phyloP scores from a whole-genome alignment of 2,329 filamentous ascomycete species.

The Fusarium concolor region DNA sequence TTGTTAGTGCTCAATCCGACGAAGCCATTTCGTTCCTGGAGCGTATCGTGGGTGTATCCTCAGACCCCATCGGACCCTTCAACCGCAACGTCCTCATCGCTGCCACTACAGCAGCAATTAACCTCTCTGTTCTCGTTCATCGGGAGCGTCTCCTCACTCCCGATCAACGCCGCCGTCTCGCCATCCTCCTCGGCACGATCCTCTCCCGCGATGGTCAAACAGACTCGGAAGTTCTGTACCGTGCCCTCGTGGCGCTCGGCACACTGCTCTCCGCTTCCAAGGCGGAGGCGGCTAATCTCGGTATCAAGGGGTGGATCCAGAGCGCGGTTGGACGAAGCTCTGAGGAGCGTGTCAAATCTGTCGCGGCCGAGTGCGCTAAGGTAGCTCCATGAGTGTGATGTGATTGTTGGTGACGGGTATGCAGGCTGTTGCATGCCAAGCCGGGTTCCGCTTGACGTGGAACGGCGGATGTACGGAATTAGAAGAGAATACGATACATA shows the following conservation, averaged over 20 bases:
- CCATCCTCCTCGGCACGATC: conserved; percentile 72
- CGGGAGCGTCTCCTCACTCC: conserved; percentile 56
- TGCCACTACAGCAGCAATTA: conserved; percentile 83
- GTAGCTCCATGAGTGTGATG: conserved; percentile 25
- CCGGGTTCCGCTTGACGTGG: conserved; percentile 7
- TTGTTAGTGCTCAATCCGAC: conserved; percentile 69
- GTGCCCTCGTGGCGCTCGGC: conserved; percentile 83
- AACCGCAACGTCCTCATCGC: conserved; percentile 89
- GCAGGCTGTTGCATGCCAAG: conserved; percentile 26
- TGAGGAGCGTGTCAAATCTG: conserved; percentile 58
- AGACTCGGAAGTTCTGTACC: conserved; percentile 86
- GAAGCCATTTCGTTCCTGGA: conserved; percentile 72
- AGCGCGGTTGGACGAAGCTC: conserved; percentile 57
- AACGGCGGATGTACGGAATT: conserved; percentile 14
- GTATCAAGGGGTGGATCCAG: conserved; percentile 56
- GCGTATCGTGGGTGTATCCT: conserved; percentile 66
- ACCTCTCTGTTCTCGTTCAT: conserved; percentile 79
- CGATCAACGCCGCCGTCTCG: conserved; percentile 56
- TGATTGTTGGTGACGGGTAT: conserved; percentile 9
- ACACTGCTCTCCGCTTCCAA: conserved; percentile 72
- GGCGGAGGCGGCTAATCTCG: conserved; percentile 57
- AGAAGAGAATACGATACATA: conserved; percentile 11
- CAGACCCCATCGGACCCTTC: conserved; percentile 60
- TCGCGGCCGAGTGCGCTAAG: conserved; percentile 37
- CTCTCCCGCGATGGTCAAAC: conserved; percentile 67